phyloP scores from a whole-genome alignment of 169 alveolate genomes.

The Besnoitia besnoiti region DNA sequence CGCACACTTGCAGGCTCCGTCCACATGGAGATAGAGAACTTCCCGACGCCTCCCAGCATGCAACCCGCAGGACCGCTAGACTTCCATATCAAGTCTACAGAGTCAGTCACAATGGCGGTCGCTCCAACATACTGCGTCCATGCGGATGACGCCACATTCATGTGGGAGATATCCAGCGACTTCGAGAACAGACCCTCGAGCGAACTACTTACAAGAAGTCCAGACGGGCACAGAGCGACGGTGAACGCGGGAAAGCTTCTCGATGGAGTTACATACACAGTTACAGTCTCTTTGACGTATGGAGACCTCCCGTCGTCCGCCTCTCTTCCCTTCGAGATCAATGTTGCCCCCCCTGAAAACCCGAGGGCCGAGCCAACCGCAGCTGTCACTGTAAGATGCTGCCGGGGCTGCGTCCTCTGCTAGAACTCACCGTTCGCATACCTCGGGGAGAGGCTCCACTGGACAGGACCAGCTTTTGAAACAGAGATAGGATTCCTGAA shows the following conservation, averaged over 20 bases:
- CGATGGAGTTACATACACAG: not conserved
- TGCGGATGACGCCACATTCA: not conserved
- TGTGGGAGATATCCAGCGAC: not conserved
- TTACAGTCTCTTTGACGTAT: not conserved
- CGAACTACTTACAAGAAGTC: not conserved
- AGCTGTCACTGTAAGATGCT: not conserved
- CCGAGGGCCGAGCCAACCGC: not conserved
- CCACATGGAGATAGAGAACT: not conserved
- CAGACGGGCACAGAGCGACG: not conserved
- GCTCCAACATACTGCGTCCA: not conserved
- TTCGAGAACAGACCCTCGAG: not conserved
- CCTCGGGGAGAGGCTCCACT: too few species aligned
- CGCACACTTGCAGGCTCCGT: not conserved
- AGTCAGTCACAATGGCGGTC: not conserved
- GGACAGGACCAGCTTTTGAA: too few species aligned
- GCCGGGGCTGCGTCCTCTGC: not conserved
- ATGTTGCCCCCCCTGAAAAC: not conserved
- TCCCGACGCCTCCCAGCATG: not conserved
- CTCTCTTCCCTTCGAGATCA: not conserved
- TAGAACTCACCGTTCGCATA: too few species aligned
- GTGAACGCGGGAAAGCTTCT: not conserved
- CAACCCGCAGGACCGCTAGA: not conserved
- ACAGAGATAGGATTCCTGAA: too few species aligned
- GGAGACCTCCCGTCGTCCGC: not conserved
- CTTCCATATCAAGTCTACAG: not conserved